phyloP scores from a whole-genome alignment of 495 filamentous ascomycete species.

The Beverwykella pulmonaria region DNA sequence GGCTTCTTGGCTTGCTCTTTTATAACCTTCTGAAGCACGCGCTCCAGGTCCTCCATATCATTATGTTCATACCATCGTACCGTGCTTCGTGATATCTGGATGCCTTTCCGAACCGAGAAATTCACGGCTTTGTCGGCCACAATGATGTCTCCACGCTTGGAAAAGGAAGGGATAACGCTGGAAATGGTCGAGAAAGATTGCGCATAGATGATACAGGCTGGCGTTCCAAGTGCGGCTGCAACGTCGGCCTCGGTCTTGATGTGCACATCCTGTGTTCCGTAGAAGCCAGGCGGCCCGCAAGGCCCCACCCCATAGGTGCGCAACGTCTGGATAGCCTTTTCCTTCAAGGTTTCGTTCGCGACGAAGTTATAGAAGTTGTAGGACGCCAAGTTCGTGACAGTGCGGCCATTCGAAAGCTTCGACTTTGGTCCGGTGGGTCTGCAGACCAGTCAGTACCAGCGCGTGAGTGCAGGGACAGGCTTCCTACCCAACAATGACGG shows the following conservation, averaged over 20 bases:
- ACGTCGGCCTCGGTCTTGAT: conserved; percentile 96
- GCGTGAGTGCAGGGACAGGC: background rate
- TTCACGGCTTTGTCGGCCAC: conserved; percentile 95
- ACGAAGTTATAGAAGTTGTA: conserved; percentile 98
- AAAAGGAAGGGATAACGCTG: conserved; percentile 92
- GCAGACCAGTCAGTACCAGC: conserved; percentile 11
- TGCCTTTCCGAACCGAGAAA: conserved; percentile 88
- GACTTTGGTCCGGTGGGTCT: conserved; percentile 86
- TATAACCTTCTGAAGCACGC: conserved; percentile 78
- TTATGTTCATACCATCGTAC: conserved; percentile 96
- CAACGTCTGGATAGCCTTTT: conserved; percentile 89
- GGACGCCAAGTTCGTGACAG: conserved; percentile 87
- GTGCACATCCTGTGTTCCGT: conserved; percentile 97
- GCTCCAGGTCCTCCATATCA: conserved; percentile 90
- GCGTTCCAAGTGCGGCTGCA: conserved; percentile 79
- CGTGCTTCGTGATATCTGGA: conserved; percentile 88
- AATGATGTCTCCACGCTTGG: conserved; percentile 96
- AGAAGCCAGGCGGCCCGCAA: conserved; percentile 95
- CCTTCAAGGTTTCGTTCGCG: conserved; percentile 85
- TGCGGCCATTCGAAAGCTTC: conserved; percentile 85
- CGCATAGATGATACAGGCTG: conserved; percentile 89
- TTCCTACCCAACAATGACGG: conserved; percentile 82
- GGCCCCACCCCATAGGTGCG: conserved; percentile 95
- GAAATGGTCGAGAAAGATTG: conserved; percentile 95
- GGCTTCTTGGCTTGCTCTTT: conserved; percentile 87